Conservation (phyloP, 2,329 filamentous ascomycete species). For the Cryphonectria naterciae region DNA sequence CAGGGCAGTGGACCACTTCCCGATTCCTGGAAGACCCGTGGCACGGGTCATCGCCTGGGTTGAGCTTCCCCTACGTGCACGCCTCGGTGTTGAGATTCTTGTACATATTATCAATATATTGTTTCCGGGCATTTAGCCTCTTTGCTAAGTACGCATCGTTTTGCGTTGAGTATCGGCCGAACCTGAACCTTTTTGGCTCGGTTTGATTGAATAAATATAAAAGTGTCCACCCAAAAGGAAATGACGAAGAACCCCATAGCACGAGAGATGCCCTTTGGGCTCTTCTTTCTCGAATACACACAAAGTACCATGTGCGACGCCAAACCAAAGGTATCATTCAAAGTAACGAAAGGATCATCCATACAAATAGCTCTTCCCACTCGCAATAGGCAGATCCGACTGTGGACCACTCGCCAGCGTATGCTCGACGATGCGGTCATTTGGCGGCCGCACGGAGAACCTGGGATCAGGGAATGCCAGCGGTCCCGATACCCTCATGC, state of each 20-base stretch:
- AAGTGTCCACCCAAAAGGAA: neutral
- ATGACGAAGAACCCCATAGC: constrained; percentile 9
- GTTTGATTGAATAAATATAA: neutral
- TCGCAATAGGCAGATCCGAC: constrained; percentile 39
- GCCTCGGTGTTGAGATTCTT: neutral
- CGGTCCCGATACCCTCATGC: constrained; percentile 40
- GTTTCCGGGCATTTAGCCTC: constrained; percentile 24
- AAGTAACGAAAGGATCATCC: constrained; percentile 33
- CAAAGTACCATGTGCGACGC: neutral
- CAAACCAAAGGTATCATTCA: neutral
- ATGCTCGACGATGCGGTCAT: constrained; percentile 29
- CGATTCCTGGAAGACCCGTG: constrained; percentile 67
- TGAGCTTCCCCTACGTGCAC: constrained; percentile 33
- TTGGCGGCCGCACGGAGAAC: constrained; percentile 25
- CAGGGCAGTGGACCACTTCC: constrained; percentile 56
- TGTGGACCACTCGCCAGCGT: neutral
- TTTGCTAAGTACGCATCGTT: constrained; percentile 18
- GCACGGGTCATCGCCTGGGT: constrained; percentile 66
- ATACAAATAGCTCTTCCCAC: constrained; percentile 43
- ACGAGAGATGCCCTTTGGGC: neutral
- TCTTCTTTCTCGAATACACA: neutral
- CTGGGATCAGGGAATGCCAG: constrained; percentile 29
- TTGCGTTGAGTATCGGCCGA: neutral
- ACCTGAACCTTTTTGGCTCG: neutral
- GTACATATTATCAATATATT: constrained; percentile 20